Evolutionary conservation across 495 filamentous ascomycete genomes (phyloP).

Genomic region (Viridothelium virens): DNA sequence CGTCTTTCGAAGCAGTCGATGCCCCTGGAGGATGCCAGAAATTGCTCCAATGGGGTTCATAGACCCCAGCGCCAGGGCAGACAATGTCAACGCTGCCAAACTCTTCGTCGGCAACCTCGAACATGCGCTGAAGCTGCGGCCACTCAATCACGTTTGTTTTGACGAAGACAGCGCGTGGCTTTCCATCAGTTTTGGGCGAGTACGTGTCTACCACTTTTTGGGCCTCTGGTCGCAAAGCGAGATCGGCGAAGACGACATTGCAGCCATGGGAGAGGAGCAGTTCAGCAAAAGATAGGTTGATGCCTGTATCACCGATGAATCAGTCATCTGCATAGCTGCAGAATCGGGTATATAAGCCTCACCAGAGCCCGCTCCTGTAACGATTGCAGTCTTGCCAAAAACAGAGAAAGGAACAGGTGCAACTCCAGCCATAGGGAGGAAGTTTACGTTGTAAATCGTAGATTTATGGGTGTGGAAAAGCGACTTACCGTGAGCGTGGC

Average conservation of each 20-base stretch:
- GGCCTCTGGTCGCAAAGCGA: slow-evolving; percentile 58
- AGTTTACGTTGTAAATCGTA: not conserved
- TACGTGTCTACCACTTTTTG: slow-evolving; percentile 48
- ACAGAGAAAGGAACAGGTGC: slow-evolving; percentile 37
- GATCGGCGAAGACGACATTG: slow-evolving; percentile 59
- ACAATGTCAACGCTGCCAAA: slow-evolving; percentile 59
- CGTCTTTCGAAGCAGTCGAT: slow-evolving; percentile 42
- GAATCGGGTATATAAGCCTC: slow-evolving; percentile 20
- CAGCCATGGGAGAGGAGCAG: slow-evolving; percentile 52
- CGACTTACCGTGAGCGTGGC: not conserved
- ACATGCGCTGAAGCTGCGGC: slow-evolving; percentile 51
- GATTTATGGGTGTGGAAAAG: not conserved
- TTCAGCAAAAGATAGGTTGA: slow-evolving; percentile 54
- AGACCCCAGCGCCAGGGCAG: slow-evolving; percentile 62
- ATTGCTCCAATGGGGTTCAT: slow-evolving; percentile 57
- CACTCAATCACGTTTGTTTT: slow-evolving; percentile 56
- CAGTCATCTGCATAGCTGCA: slow-evolving; percentile 17
- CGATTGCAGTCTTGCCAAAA: slow-evolving; percentile 55
- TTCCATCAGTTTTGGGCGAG: slow-evolving; percentile 28
- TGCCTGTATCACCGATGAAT: slow-evolving; percentile 31
- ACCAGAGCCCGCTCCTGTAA: slow-evolving; percentile 67
- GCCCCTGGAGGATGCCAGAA: slow-evolving; percentile 60
- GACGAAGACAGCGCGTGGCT: slow-evolving; percentile 49
- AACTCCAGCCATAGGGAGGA: slow-evolving; percentile 19
- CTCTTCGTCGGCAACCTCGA: slow-evolving; percentile 45